Evolutionary conservation across 495 filamentous ascomycete genomes (phyloP), one percentile per base, ranked within the genome.

Genomic region (Penicillium manginii): DNA sequence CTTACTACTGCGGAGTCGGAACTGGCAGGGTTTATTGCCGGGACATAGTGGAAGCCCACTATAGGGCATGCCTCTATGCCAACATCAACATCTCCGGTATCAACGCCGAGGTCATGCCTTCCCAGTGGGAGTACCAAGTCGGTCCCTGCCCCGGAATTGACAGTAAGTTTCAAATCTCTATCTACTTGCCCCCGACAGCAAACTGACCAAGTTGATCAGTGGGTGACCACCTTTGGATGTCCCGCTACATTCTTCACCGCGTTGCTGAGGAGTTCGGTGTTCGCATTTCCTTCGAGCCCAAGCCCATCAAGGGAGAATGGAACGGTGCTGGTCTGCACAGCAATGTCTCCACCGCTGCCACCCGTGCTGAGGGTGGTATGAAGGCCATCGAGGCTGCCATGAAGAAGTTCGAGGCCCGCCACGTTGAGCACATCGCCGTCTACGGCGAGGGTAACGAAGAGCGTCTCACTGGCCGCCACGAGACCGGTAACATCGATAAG

Each of bases 101-200:
- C 81, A 98, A 98, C 80, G 94, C 94, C 50, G 94, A 98, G 86
- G 94, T 98, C 72, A 93, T 97, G 87, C 92, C 94, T 55, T 92
- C 90, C 59, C 94, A 98, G 77, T 98, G 94, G 94, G 94, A 98
- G 80, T 98, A 92, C 89, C 94, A 98, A 77, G 90, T 98, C 69
- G 94, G 96, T 60, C 96, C 96, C 62, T 97, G 93, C 80, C 71
- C 80, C 40, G 94, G 94, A 49, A 98, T 98, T 71, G 85, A 91
- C 72, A 80, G 87, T 89, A 74, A 74, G 83, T 82, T 57, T 54
- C 35, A 26, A 39, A 2, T 23, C 50, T 45, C 32, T 31, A 33
- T 31, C 26, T 40, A 2, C 10, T 23, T n/a, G 22, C 19, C 54
- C 50, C 71, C 46, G 22, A 18, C 4, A 3, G 11, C n/a, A 37